Base-by-base conservation (phyloP, 257 asterid genomes). In the Solanum etuberosum region DNA sequence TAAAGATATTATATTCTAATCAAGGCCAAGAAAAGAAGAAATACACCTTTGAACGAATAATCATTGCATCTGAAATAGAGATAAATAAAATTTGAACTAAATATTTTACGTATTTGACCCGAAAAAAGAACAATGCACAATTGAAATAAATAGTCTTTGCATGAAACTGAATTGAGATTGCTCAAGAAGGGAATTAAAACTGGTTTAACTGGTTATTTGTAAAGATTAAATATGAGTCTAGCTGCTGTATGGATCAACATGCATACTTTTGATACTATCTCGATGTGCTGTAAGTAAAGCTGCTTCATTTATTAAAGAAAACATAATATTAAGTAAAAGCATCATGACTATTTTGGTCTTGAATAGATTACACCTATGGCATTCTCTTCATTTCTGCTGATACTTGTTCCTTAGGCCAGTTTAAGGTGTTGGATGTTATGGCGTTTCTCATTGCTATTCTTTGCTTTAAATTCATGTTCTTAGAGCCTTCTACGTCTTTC, bases 391-490 rank as follows among this genome's bases (percentile, higher is more conserved):
- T 72, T 46, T 83, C 34, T 72, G 18, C 8, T 71, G 38, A 25
- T 27, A 38, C 16, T 61, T 83, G 78, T 82, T 42, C 43, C 63
- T 8, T 83, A 21, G 38, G 87, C 48, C 61, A 51, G 34, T 51
- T 54, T 34, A 20, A 83, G 73, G 70, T 72, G 72, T 87, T 42
- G 7, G 74, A 16, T 16, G 68, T 9, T 9, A 14, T 81, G 72
- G 61, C 9, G 12, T 87, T 87, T 67, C 38, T 88, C 21, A 38
- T 57, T 57, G 11, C 77, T 23, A 13, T 46, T 18, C 10, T 59
- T 87, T 85, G 48, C 29, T n/a, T 51, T 86, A 32, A 54, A 71
- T 67, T 86, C 83, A 63, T 85, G 83, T 83, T 87, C 89, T 91
- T 59, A 83, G 48, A 89, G 73, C 13, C 80, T 82, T 76, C 67